Evolutionary conservation across 1,139 yeast genomes (phyloP), one percentile per base, ranked within the genome.

Genomic region (Lodderomyces margitis): DNA sequence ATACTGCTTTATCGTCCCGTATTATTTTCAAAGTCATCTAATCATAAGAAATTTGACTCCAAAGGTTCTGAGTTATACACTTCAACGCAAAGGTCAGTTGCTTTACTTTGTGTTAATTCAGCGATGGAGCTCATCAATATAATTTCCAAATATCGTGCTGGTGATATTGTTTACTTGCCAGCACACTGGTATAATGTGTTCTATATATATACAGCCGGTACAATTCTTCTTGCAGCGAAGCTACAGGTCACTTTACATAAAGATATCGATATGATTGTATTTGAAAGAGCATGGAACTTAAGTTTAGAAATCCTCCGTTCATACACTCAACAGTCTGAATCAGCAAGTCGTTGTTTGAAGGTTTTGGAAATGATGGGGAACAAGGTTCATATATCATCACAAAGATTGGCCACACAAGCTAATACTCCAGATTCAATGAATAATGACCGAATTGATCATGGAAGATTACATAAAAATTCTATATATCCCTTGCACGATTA

Each of bases 181-280:
- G 31, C 31, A n/a, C 31, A 27, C 31, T 27, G 31, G 31, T 27
- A 27, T 16, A 27, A 27, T 27, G 31, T 27, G 31, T 27, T 27
- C n/a, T 27, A 27, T 14, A 27, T 27, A 12, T 27, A 27, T 12
- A 12, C 31, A 9, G 17, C 17, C n/a, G 31, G 31, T 5, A 27
- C 31, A 5, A n/a, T 27, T 27, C 31, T 27, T 27, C 31, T 27
- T 27, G 31, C 31, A 14, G 31, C 31, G 4, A 27, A 27, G 5
- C 31, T 27, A 4, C 31, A n/a, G 9, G 31, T 27, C n/a, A 12
- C 16, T 16, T 27, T 27, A 27, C 31, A 27, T 27, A 27, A 27
- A 16, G 31, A 27, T 27, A 27, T 27, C 5, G 31, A 27, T 14
- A 12, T 27, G 16, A n/a, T 27, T 15, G 31, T 16, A 27, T 27